These are phyloP conservation scores for Prunus dulcis DNA, from an alignment of 306 rosid species.

Conservation along the genomic window DNA sequence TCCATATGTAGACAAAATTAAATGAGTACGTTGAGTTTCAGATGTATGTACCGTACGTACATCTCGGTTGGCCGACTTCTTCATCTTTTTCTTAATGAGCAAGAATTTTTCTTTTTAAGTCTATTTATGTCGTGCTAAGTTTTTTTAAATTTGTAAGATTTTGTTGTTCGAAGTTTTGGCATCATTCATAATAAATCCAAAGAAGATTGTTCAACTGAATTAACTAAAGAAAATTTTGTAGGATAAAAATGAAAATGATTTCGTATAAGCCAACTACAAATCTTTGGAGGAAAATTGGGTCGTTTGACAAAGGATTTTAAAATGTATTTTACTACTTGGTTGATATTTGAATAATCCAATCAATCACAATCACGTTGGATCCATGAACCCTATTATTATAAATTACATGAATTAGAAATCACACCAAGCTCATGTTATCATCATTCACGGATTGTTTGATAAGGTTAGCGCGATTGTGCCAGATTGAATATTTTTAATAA, in stretches of 20 bases:
- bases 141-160: not conserved
- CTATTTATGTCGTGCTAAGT: not conserved
- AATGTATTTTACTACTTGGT: not conserved
- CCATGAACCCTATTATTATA: not conserved
- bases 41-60: too few species aligned
- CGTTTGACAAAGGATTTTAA: not conserved
- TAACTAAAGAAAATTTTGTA: not conserved
- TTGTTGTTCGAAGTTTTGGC: not conserved
- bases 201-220: too few species aligned
- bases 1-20: too few species aligned
- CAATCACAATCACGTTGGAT: slow-evolving; percentile 3
- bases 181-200: not conserved
- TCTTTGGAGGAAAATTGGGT: not conserved
- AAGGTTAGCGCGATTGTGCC: not conserved
- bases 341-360: not conserved
- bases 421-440: not conserved
- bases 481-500: not conserved
- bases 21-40: too few species aligned
- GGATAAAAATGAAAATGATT: too few species aligned
- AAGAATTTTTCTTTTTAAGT: not conserved
- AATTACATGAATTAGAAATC: not conserved
- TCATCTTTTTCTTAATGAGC: not conserved
- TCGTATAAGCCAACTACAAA: not conserved
- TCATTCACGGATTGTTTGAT: not conserved
- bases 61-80: not conserved